phyloP scores from a whole-genome alignment of 2,329 filamentous ascomycete genomes.

The Akanthomyces uredinophilus region DNA sequence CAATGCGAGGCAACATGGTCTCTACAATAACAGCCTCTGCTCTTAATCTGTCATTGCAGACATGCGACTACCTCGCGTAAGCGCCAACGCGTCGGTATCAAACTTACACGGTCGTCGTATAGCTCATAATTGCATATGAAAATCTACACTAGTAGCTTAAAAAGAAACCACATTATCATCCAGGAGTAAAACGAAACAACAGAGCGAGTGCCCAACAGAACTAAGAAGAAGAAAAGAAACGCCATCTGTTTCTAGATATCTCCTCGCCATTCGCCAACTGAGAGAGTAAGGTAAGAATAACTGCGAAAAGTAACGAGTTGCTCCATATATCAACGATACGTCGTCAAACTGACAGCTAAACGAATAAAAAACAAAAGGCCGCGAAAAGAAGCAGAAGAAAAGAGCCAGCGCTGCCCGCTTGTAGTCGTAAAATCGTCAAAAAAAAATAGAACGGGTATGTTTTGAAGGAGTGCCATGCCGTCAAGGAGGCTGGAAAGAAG shows the following conservation, averaged over 20 bases:
- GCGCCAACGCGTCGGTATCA: not conserved
- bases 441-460: slow-evolving; percentile 6
- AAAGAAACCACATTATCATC: not conserved
- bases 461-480: not conserved
- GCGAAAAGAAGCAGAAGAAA: slow-evolving; percentile 8
- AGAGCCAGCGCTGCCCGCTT: slow-evolving; percentile 3
- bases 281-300: not conserved
- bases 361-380: not conserved
- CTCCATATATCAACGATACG: not conserved
- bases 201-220: not conserved
- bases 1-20: not conserved
- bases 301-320: not conserved
- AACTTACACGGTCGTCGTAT: not conserved
- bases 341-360: not conserved
- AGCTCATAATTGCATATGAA: not conserved
- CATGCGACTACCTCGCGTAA: not conserved
- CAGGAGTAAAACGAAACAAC: not conserved
- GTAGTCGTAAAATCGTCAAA: slow-evolving; percentile 10
- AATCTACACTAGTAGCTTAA: not conserved
- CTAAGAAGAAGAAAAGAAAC: not conserved
- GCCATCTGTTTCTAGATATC: not conserved
- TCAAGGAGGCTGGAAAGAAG: not conserved
- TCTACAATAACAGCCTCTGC: not conserved
- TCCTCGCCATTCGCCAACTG: not conserved
- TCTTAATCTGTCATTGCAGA: not conserved